phyloP scores from a whole-genome alignment of 805 yeast genomes.

The Starmerella floris region DNA sequence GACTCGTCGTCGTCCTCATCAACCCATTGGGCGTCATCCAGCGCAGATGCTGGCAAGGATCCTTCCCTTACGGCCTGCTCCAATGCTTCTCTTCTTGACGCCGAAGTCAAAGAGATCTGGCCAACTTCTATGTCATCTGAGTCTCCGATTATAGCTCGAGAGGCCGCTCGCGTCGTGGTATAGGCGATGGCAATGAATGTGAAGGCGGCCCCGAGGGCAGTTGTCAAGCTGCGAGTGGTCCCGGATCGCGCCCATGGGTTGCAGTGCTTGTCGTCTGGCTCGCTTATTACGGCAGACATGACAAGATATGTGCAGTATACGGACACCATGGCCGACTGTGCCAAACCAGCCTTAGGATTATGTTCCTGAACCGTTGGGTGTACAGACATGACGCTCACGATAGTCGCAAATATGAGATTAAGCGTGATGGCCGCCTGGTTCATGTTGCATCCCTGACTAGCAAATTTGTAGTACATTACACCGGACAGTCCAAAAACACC shows the following conservation, averaged over 20 bases:
- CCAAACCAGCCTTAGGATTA: constrained; percentile 91
- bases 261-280: constrained; percentile 87
- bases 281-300: constrained; percentile 86
- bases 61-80: constrained; percentile 95
- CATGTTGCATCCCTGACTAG: constrained; percentile 70
- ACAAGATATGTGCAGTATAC: constrained; percentile 83
- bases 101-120: constrained; percentile 8
- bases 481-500: constrained; percentile 60
- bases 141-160: constrained; percentile 40
- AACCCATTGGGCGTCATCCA: constrained; percentile 56
- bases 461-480: constrained; percentile 70
- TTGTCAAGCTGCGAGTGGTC: constrained; percentile 81
- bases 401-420: constrained; percentile 51
- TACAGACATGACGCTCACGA: constrained; percentile 59
- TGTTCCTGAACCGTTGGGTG: constrained; percentile 76
- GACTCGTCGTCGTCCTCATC: constrained; percentile 29
- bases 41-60: constrained; percentile 81
- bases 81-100: constrained; percentile 59
- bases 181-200: constrained; percentile 93
- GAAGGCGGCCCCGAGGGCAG: constrained; percentile 80
- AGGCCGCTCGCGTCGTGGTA: constrained; percentile 89
- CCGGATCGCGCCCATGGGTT: constrained; percentile 81
- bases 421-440: constrained; percentile 75
- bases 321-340: constrained; percentile 92
- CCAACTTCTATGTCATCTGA: constrained; percentile 33